Evolutionary conservation across 2,329 filamentous ascomycete genomes (phyloP).

Genomic region (Monosporascus sp.): DNA sequence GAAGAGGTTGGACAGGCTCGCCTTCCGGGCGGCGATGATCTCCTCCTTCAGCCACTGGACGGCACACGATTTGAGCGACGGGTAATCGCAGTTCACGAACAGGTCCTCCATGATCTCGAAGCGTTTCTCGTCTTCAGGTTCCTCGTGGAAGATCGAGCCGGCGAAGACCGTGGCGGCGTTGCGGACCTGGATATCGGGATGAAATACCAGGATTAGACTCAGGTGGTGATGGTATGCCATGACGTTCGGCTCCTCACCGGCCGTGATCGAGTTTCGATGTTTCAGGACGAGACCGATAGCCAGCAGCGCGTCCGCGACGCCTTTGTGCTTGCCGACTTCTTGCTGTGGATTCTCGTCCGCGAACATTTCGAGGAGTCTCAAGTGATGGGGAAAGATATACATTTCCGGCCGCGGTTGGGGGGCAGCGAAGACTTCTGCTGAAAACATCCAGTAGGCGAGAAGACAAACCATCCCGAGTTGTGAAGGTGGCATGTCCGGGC

Average conservation of each 20-base stretch:
- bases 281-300: slow-evolving; percentile 57
- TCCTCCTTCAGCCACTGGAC: slow-evolving; percentile 61
- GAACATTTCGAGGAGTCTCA: slow-evolving; percentile 47
- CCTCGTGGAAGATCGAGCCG: slow-evolving; percentile 49
- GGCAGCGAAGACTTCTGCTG: slow-evolving; percentile 55
- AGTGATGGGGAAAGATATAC: slow-evolving; percentile 56
- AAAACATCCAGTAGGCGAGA: slow-evolving; percentile 58
- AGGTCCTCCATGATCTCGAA: slow-evolving; percentile 60
- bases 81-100: slow-evolving; percentile 60
- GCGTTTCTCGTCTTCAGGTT: slow-evolving; percentile 54
- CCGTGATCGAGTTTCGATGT: slow-evolving; percentile 39
- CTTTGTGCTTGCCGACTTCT: slow-evolving; percentile 44
- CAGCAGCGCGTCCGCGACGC: slow-evolving; percentile 54
- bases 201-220: slow-evolving; percentile 53
- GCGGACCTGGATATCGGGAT: slow-evolving; percentile 47
- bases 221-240: slow-evolving; percentile 58
- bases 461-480: slow-evolving; percentile 55
- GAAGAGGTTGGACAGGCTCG: slow-evolving; percentile 36
- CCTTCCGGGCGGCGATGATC: slow-evolving; percentile 40
- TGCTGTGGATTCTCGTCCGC: slow-evolving; percentile 45
- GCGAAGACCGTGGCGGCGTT: slow-evolving; percentile 51
- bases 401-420: slow-evolving; percentile 48
- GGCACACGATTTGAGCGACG: slow-evolving; percentile 56
- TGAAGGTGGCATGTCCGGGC: slow-evolving; percentile 51
- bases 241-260: slow-evolving; percentile 35